Base-by-base conservation (phyloP, 2,329 filamentous ascomycete species). In the Fusarium sp. region DNA sequence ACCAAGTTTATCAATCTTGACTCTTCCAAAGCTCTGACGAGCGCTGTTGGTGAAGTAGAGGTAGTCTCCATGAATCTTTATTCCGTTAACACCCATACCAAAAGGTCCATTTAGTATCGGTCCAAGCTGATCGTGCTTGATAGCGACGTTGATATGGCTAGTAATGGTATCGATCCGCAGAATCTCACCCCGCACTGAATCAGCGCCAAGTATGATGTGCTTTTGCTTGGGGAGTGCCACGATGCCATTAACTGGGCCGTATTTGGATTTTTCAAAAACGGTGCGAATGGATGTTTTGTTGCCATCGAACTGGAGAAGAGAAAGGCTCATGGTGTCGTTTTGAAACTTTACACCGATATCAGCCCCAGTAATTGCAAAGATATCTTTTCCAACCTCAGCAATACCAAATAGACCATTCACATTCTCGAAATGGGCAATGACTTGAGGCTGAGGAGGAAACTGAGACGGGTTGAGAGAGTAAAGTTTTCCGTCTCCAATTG, bases 21-120 rank as follows among this genome's bases (percentile, higher is more conserved):
- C 11, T 10, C 55, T 27, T 2, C 34, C 46, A 2, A 40, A 65
- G 3, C 44, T 29, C 13, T 49, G 27, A 10, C 34, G 45, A 27
- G 47, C 44, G 3, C 37, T 55, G 24, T 61, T 67, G 13, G 61
- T 67, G 4, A 67, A 56, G 32, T 66, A 67, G 2, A 67, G 55
- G 8, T 67, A 49, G 27, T 27, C 6, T 2, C 45, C 25, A 4
- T 41, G 49, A 8, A 61, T 16, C 20, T 47, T 52, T 13, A 65
- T 32, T 2, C 63, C 49, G 16, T 66, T 66, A 12, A 66, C 55
- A 16, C 61, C 44, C 0, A 51, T 3, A 1, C 29, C 20, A n/a
- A 25, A 65, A 9, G 22, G 61, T 0, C 56, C 55, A 7, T 37
- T 12, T 7, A 40, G 16, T 3, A 13, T 25, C 7, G 45, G 32